Conservation (phyloP, 1,139 yeast species). For the Lodderomyces margitis region DNA sequence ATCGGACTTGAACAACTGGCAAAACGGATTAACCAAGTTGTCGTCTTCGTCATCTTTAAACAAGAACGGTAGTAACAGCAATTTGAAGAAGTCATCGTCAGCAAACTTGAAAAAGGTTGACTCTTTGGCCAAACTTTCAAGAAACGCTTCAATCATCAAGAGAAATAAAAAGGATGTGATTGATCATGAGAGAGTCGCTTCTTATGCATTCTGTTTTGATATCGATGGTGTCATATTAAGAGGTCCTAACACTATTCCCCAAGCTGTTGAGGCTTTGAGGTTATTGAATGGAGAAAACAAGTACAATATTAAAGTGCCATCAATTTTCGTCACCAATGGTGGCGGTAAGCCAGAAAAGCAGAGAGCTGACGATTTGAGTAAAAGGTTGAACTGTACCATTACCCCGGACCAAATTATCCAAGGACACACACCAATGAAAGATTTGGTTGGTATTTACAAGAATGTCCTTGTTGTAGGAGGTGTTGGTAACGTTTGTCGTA, state of each 20-base stretch:
- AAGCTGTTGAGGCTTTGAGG: slow-evolving; percentile 67
- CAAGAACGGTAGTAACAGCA: slow-evolving; percentile 18
- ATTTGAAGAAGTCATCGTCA: slow-evolving; percentile 22
- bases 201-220: slow-evolving; percentile 84
- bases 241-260: slow-evolving; percentile 78
- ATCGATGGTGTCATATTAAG: slow-evolving; percentile 81
- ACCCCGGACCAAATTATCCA: slow-evolving; percentile 79
- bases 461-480: slow-evolving; percentile 86
- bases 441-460: slow-evolving; percentile 60
- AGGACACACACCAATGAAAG: slow-evolving; percentile 89
- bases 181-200: slow-evolving; percentile 71
- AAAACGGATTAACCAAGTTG: slow-evolving; percentile 50
- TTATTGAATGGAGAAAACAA: slow-evolving; percentile 74
- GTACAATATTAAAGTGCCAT: slow-evolving; percentile 79
- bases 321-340: slow-evolving; percentile 83
- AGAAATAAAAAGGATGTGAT: slow-evolving; percentile 52
- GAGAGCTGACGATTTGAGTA: slow-evolving; percentile 65
- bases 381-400: slow-evolving; percentile 57
- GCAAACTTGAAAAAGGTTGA: slow-evolving; percentile 49
- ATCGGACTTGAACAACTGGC: slow-evolving; percentile 65
- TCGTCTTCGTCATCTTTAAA: slow-evolving; percentile 39
- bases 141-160: slow-evolving; percentile 51
- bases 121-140: slow-evolving; percentile 49
- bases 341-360: slow-evolving; percentile 80
- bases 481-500: slow-evolving; percentile 75